Conservation (phyloP, 2,329 filamentous ascomycete species). For the Fusarium stilboides region DNA sequence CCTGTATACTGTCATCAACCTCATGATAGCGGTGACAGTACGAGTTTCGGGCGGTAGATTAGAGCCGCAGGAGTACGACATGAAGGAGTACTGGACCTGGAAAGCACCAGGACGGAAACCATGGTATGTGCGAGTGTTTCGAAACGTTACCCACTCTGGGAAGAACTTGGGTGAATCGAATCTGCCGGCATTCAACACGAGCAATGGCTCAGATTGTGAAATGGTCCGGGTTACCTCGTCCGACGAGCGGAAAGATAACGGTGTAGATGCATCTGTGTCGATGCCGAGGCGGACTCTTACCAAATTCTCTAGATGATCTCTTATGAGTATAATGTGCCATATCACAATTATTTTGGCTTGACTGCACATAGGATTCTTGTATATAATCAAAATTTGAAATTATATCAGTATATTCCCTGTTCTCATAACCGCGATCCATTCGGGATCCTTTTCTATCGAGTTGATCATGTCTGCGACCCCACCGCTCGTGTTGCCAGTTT, state of each 20-base stretch:
- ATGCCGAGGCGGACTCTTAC: constrained; percentile 12
- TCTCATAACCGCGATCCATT: background rate
- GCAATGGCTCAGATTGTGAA: constrained; percentile 25
- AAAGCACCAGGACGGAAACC: constrained; percentile 32
- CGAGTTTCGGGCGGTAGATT: constrained; percentile 28
- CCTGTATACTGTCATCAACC: constrained; percentile 32
- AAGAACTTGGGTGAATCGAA: background rate
- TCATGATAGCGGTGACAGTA: constrained; percentile 24
- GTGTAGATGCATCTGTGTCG: background rate
- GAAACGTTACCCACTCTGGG: background rate
- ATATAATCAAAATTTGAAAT: background rate
- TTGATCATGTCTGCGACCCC: too few species aligned
- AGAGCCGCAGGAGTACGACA: constrained; percentile 39
- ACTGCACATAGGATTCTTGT: background rate
- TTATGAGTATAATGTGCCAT: background rate
- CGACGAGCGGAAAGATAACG: constrained; percentile 15
- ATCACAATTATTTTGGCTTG: background rate
- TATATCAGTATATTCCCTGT: background rate
- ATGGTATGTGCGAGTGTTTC: constrained; percentile 32
- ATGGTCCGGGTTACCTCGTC: constrained; percentile 27
- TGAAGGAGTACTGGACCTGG: constrained; percentile 48
- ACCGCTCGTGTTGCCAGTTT: background rate
- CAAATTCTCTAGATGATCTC: constrained; percentile 5
- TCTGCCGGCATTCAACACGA: background rate
- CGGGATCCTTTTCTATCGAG: too few species aligned